phyloP scores from a whole-genome alignment of 768 basidiomycete species.

The Boletus huronensis region DNA sequence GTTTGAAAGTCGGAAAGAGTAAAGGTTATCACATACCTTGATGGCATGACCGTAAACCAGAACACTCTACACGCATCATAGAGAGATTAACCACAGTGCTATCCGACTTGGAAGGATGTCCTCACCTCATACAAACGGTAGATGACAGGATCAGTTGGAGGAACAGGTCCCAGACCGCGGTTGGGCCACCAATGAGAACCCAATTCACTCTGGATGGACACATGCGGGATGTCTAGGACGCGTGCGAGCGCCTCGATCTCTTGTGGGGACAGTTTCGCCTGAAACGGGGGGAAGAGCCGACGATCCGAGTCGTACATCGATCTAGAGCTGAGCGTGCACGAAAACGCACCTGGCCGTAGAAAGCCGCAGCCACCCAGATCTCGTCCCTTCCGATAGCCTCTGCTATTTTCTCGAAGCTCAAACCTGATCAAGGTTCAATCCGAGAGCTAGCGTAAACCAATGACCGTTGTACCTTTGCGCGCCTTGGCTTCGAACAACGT shows the following conservation, averaged over 20 bases:
- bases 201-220: slow-evolving; percentile 40
- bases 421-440: slow-evolving; percentile 35
- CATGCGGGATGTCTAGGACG: slow-evolving; percentile 46
- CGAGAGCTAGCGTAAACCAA: not conserved
- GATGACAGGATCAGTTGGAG: slow-evolving; percentile 75
- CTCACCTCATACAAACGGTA: slow-evolving; percentile 78
- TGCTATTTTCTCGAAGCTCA: slow-evolving; percentile 69
- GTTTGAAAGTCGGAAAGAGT: not conserved
- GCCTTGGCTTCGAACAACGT: slow-evolving; percentile 65
- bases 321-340: not conserved
- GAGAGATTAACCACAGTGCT: not conserved
- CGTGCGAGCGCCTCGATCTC: slow-evolving; percentile 54
- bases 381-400: slow-evolving; percentile 68
- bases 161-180: slow-evolving; percentile 62
- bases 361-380: slow-evolving; percentile 78
- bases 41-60: slow-evolving; percentile 77
- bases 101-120: not conserved
- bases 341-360: slow-evolving; percentile 68
- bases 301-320: not conserved
- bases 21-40: slow-evolving; percentile 46
- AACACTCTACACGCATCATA: slow-evolving; percentile 44
- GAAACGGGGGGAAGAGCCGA: not conserved
- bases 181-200: slow-evolving; percentile 74
- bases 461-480: slow-evolving; percentile 44
- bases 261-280: slow-evolving; percentile 67